Percentiles rank a stretch among this genome's conserved stretches.
Evolutionary conservation across 2,329 filamentous ascomycete species (phyloP).

Genomic region (Ceratocystis diversiconidia): DNA sequence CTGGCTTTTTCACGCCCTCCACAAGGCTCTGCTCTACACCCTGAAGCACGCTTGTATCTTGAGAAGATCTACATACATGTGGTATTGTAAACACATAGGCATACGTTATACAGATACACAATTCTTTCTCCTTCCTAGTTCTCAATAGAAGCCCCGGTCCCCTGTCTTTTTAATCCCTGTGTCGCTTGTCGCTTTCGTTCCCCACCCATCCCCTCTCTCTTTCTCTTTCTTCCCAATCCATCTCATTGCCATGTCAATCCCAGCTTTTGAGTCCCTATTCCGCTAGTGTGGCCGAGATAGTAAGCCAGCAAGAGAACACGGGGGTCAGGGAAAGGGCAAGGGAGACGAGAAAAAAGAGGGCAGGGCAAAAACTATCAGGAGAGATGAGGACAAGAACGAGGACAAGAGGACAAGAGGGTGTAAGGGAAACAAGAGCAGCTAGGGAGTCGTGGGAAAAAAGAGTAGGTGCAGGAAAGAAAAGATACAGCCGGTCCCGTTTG

Average conservation of each 20-base stretch:
- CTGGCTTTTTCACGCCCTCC: neutral
- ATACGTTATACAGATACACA: neutral
- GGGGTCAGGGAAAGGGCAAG: neutral
- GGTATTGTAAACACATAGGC: neutral
- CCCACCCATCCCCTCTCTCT: neutral
- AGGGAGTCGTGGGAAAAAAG: neutral
- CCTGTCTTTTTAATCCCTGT: neutral
- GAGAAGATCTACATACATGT: neutral
- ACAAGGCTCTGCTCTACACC: neutral
- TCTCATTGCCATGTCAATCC: neutral
- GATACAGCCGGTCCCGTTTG: neutral
- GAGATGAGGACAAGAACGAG: neutral
- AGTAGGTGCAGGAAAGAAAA: neutral
- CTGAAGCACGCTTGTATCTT: neutral
- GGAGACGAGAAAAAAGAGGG: neutral
- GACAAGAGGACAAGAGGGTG: neutral
- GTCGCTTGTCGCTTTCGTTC: neutral
- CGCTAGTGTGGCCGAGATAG: neutral
- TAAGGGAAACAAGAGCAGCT: neutral
- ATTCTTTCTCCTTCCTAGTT: neutral
- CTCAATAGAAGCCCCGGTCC: neutral
- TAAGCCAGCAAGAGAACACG: neutral
- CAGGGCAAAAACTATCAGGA: neutral
- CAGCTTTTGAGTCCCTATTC: constrained; percentile 3
- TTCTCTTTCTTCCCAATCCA: neutral